phyloP scores from a whole-genome alignment of 2,329 filamentous ascomycete species.

The Camptophora hylomeconis region DNA sequence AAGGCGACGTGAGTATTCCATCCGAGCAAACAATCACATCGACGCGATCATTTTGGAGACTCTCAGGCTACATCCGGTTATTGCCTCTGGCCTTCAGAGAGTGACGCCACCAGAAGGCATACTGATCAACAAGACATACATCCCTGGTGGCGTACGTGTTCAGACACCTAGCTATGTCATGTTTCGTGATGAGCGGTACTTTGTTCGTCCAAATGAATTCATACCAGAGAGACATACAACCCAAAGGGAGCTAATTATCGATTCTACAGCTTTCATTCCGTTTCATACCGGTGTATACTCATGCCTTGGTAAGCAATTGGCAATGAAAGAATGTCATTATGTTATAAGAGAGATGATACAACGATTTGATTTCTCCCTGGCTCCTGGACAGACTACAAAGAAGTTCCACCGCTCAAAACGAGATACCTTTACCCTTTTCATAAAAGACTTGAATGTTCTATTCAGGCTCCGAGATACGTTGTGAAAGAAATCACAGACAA shows the following conservation, averaged over 20 bases:
- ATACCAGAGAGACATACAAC: slow-evolving; percentile 34
- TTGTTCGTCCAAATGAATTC: slow-evolving; percentile 33
- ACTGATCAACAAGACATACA: slow-evolving; percentile 25
- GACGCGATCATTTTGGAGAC: slow-evolving; percentile 33
- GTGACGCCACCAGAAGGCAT: slow-evolving; percentile 26
- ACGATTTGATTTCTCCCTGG: slow-evolving; percentile 18
- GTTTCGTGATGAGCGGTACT: slow-evolving; percentile 35
- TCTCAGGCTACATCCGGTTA: slow-evolving; percentile 29
- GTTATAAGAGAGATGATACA: slow-evolving; percentile 14
- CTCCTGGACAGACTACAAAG: slow-evolving; percentile 15
- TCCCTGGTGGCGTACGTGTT: slow-evolving; percentile 29
- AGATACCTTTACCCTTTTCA: no score
- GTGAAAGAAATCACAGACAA: no score
- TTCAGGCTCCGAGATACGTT: no score
- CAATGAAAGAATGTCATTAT: slow-evolving; percentile 22
- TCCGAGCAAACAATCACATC: slow-evolving; percentile 18
- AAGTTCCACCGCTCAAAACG: no score
- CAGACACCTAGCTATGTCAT: slow-evolving; percentile 37
- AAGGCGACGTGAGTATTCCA: slow-evolving; percentile 1
- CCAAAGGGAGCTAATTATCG: slow-evolving; percentile 23
- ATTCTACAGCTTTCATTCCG: slow-evolving; percentile 33
- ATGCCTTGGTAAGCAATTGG: slow-evolving; percentile 34
- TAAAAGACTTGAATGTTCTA: no score
- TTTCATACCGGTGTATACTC: slow-evolving; percentile 34
- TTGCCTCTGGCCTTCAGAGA: slow-evolving; percentile 27